These are phyloP conservation scores for Rhodotorula paludigena DNA, from an alignment of 768 basidiomycete species.

Conservation along the genomic window DNA sequence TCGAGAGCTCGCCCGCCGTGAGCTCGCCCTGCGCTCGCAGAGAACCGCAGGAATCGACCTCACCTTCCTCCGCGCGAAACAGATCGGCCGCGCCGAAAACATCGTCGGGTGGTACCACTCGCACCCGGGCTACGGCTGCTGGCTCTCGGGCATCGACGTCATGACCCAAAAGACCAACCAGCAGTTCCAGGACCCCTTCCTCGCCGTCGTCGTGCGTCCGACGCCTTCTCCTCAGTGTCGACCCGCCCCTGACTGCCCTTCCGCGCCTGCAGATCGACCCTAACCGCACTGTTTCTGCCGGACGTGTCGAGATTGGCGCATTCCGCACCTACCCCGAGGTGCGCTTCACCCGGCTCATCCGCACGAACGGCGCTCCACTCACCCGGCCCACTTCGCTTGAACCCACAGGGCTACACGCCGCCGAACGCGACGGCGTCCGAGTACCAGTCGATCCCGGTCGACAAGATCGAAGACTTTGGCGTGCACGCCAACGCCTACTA, in stretches of 20 bases:
- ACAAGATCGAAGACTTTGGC: constrained; percentile 98
- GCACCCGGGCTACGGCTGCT: constrained; percentile 98
- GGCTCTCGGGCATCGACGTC: constrained; percentile 98
- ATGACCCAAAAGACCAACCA: constrained; percentile 95
- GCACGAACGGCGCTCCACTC: neutral
- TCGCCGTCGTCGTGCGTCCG: constrained; percentile 81
- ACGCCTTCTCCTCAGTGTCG: neutral
- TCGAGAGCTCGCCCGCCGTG: constrained; percentile 73
- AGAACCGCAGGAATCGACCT: too few relatives aligned
- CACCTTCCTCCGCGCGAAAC: neutral
- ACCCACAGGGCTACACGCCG: constrained; percentile 68
- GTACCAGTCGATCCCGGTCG: constrained; percentile 92
- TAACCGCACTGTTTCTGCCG: constrained; percentile 95
- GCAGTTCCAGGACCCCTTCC: constrained; percentile 89
- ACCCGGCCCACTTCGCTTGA: neutral
- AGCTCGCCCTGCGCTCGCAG: neutral
- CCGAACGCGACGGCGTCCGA: constrained; percentile 63
- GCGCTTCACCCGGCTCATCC: neutral
- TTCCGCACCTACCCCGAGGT: constrained; percentile 92
- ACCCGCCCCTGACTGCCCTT: neutral
- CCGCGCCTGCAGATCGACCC: constrained; percentile 75
- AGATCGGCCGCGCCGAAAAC: constrained; percentile 54
- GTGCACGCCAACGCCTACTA: constrained; percentile 97
- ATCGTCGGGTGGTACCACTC: constrained; percentile 98
- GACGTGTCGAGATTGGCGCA: constrained; percentile 97